Evolutionary conservation across 1,139 yeast species (phyloP), one percentile per base, ranked within the genome.

Genomic region (Nakaseomyces bracarensis): DNA sequence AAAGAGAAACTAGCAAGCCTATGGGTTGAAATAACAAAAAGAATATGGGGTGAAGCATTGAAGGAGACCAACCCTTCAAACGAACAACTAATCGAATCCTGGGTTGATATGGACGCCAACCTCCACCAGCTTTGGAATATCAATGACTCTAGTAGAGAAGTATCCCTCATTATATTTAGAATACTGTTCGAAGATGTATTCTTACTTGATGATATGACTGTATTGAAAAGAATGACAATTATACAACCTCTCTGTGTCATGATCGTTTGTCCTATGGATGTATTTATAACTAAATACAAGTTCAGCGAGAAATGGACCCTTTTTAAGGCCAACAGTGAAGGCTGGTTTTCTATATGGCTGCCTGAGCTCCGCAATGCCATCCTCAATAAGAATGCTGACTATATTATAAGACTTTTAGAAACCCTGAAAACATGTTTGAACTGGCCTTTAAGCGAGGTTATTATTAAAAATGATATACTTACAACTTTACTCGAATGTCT

Each of bases 121-220:
- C 69, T 91, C 37, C 74, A 80, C 57, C 72, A 72, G 42, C 66
- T 91, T 53, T 93, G 97, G 97, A 71, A 74, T 43, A 66, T 67
- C 44, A 75, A 74, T 45, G 65, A 72, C 21, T 74, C 76, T 13
- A 70, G 83, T 5, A 72, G 95, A 48, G 95, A 87, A 56, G 67
- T 93, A 40, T 72, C 91, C 2, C 66, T 91, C 25, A 76, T 84
- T 25, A 82, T 91, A 8, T 74, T 85, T 50, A 71, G 96, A 54
- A 86, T 95, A 1, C 66, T 93, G 30, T 91, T 91, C 57, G 99
- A 93, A 64, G 98, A 93, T 59, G 76, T 89, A n/a, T 93, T 87
- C 57, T 68, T 91, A 41, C 70, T 91, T 42, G 98, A 91, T 53
- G 98, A 91, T 57, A 83, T 96, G 16, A 74, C 85, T 13, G 96